Evolutionary conservation across 148 eudicot genomes (phyloP).

Genomic region (Drosera capensis): DNA sequence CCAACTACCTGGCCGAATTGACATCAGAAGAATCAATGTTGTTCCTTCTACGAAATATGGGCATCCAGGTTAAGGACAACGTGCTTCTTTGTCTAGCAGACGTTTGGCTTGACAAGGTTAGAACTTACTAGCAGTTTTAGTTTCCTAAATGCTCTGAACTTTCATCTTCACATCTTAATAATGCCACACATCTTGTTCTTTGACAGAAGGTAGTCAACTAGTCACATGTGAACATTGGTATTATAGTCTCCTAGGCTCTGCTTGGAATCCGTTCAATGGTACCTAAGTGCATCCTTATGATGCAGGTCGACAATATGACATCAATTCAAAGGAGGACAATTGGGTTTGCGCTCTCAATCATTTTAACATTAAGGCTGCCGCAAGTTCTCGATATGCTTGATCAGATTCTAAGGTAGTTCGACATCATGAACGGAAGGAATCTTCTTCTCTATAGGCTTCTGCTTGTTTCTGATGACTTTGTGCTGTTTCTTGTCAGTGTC

Average conservation of each 20-base stretch:
- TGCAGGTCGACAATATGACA: constrained; percentile 71
- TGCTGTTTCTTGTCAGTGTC: constrained; percentile 29
- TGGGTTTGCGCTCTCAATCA: constrained; percentile 86
- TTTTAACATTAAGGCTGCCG: constrained; percentile 73
- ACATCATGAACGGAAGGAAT: constrained; percentile 5
- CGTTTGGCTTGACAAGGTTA: constrained; percentile 91
- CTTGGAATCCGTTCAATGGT: neutral
- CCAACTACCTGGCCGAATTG: constrained; percentile 79
- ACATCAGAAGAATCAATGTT: constrained; percentile 66
- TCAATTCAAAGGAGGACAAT: constrained; percentile 61
- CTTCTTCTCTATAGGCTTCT: neutral
- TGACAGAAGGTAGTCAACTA: no score
- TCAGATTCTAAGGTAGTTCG: constrained; percentile 68
- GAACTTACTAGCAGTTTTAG: constrained; percentile 5
- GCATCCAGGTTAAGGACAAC: constrained; percentile 66
- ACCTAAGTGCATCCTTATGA: no score
- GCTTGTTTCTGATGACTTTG: constrained; percentile 3
- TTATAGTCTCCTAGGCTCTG: neutral
- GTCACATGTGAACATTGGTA: no score
- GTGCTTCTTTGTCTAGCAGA: constrained; percentile 89
- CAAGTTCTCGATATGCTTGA: constrained; percentile 90
- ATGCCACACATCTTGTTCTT: no score
- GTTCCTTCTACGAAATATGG: constrained; percentile 57
- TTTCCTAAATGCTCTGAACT: neutral
- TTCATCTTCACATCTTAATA: no score